Percentiles rank a stretch among this genome's conserved stretches.
Evolutionary conservation across 1,139 yeast species (phyloP).

Genomic region (Geotrichum restrictum): DNA sequence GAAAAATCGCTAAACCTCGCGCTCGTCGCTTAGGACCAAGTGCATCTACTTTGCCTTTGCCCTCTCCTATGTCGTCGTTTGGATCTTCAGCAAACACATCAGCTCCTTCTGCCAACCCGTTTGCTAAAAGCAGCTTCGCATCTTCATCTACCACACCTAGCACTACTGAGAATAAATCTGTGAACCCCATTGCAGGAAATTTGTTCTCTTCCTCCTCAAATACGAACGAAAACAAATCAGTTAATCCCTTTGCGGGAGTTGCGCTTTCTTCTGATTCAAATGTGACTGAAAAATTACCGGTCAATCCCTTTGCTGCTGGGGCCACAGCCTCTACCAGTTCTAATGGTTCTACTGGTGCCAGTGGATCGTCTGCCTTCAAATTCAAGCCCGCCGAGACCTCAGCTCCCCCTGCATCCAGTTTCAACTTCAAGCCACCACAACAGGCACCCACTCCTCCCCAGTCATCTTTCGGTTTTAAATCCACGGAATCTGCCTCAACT

Average conservation of each 20-base stretch:
- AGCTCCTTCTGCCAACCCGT: conserved; percentile 2
- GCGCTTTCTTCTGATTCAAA: neutral
- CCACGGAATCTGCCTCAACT: neutral
- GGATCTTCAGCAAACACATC: neutral
- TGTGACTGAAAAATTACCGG: neutral
- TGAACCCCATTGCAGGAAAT: neutral
- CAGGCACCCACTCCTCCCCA: neutral
- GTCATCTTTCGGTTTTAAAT: conserved; percentile 2
- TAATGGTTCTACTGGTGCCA: neutral
- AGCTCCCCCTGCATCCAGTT: neutral
- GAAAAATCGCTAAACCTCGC: conserved; percentile 12
- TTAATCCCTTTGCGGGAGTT: conserved; percentile 6
- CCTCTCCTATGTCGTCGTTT: conserved; percentile 5
- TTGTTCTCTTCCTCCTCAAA: neutral
- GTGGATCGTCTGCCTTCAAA: neutral
- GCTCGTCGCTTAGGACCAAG: neutral
- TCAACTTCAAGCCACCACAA: neutral
- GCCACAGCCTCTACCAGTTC: neutral
- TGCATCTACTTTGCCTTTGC: neutral
- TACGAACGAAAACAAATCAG: neutral
- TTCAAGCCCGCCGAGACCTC: conserved; percentile 1
- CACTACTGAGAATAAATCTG: too few species aligned
- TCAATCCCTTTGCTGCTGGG: neutral
- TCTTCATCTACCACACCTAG: neutral
- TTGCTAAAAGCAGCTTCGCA: neutral